These are phyloP conservation scores for Blastobotrys arbuscula DNA, from an alignment of 1,139 yeast species.

Conservation along the genomic window DNA sequence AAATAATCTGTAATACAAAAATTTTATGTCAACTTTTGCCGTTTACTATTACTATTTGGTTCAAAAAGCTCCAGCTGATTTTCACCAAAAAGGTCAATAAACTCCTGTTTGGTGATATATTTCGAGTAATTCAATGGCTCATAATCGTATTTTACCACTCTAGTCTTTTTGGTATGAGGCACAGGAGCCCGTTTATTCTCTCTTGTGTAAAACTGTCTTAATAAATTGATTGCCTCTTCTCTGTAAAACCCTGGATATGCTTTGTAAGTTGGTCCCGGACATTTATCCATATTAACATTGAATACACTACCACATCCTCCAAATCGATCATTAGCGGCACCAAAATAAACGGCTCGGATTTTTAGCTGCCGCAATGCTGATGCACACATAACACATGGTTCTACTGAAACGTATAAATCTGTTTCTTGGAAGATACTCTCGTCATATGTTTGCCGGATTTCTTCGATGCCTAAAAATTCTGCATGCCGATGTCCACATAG, in stretches of 20 bases:
- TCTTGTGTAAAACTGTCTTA: constrained; percentile 76
- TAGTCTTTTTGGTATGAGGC: constrained; percentile 68
- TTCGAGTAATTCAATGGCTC: constrained; percentile 50
- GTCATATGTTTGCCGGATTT: constrained; percentile 37
- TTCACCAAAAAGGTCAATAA: constrained; percentile 46
- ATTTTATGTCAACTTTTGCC: no score
- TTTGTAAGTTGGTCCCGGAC: constrained; percentile 41
- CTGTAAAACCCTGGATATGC: constrained; percentile 75
- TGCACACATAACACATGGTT: constrained; percentile 99
- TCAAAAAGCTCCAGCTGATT: constrained; percentile 35
- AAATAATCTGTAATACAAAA: no score
- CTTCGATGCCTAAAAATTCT: constrained; percentile 75
- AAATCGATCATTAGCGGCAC: constrained; percentile 91
- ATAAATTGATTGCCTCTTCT: constrained; percentile 73
- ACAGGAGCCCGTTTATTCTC: constrained; percentile 83
- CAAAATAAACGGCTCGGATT: constrained; percentile 68
- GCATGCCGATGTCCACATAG: constrained; percentile 87
- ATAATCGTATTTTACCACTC: constrained; percentile 63
- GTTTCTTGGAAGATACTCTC: constrained; percentile 42
- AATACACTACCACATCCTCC: constrained; percentile 95
- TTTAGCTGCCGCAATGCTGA: constrained; percentile 80
- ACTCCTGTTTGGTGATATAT: constrained; percentile 44
- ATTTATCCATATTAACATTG: constrained; percentile 49
- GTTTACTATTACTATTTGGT: neutral
- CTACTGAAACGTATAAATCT: constrained; percentile 86